Evolutionary conservation across 2,329 filamentous ascomycete species (phyloP).

Genomic region (Pyricularia sp.): DNA sequence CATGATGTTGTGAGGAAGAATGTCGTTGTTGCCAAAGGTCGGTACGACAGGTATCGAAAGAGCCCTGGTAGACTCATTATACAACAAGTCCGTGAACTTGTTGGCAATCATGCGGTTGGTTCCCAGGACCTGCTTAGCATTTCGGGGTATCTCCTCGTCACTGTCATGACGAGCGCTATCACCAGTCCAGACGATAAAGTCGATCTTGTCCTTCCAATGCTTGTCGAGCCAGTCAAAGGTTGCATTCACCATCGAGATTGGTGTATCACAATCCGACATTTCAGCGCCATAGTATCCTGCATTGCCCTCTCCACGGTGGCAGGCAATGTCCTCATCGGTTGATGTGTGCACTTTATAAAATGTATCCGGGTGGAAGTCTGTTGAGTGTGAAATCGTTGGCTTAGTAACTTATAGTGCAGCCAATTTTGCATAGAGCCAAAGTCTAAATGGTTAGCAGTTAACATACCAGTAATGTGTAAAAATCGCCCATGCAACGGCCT

Average conservation of each 20-base stretch:
- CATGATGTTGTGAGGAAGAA: constrained; percentile 93
- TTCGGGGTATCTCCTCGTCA: constrained; percentile 68
- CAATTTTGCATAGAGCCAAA: constrained; percentile 3
- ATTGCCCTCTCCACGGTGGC: constrained; percentile 64
- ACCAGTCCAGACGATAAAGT: constrained; percentile 89
- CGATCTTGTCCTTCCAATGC: constrained; percentile 64
- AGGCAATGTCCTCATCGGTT: constrained; percentile 54
- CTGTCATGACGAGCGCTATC: constrained; percentile 84
- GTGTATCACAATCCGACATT: constrained; percentile 79
- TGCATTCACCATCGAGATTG: constrained; percentile 65
- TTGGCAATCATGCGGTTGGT: constrained; percentile 64
- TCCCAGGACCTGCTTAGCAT: constrained; percentile 57
- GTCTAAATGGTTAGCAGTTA: not conserved
- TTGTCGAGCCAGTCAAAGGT: constrained; percentile 81
- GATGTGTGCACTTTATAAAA: constrained; percentile 73
- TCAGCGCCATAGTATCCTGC: constrained; percentile 77
- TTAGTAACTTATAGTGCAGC: not conserved
- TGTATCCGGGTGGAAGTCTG: constrained; percentile 85
- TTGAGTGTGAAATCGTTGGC: constrained; percentile 6
- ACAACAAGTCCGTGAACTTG: constrained; percentile 65
- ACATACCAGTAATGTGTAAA: constrained; percentile 74
- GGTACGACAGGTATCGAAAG: constrained; percentile 72
- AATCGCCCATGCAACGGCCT: constrained; percentile 57
- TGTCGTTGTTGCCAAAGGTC: constrained; percentile 93
- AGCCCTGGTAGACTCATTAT: constrained; percentile 38